Evolutionary conservation across 192 early-diverging fungal genomes (phyloP).

Genomic region (Ambispora gerdemannii): DNA sequence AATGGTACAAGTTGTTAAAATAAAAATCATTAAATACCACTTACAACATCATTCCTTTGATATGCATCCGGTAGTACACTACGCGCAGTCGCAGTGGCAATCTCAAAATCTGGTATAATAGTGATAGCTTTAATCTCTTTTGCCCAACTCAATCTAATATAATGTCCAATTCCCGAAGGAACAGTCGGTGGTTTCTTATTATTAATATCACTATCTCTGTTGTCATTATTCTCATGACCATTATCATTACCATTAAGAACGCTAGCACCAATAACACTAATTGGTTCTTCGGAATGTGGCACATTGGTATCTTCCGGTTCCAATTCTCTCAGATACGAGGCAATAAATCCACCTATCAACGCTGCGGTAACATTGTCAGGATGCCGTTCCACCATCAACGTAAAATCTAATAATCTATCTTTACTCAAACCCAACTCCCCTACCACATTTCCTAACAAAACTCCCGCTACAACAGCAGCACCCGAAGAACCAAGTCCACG

Average conservation of each 20-base stretch:
- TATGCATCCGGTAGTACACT: slow-evolving; percentile 79
- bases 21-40: no score
- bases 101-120: slow-evolving; percentile 87
- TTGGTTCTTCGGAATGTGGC: slow-evolving; percentile 49
- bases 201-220: neutral
- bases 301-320: slow-evolving; percentile 48
- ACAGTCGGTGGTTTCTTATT: slow-evolving; percentile 40
- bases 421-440: slow-evolving; percentile 64
- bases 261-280: no score
- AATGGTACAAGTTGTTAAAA: no score
- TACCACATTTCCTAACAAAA: slow-evolving; percentile 74
- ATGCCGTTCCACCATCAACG: slow-evolving; percentile 90
- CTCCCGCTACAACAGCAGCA: slow-evolving; percentile 92
- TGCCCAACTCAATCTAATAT: slow-evolving; percentile 64
- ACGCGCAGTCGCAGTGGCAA: slow-evolving; percentile 89
- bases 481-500: slow-evolving; percentile 97
- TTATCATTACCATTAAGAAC: no score
- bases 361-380: slow-evolving; percentile 97
- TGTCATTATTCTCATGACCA: slow-evolving; percentile 11
- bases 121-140: slow-evolving; percentile 70
- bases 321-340: slow-evolving; percentile 72
- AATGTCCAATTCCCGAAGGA: slow-evolving; percentile 65
- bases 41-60: slow-evolving; percentile 76
- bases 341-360: slow-evolving; percentile 91
- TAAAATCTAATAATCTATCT: slow-evolving; percentile 88